phyloP scores from a whole-genome alignment of 306 rosid genomes.

The Casuarina cunninghamiana region DNA sequence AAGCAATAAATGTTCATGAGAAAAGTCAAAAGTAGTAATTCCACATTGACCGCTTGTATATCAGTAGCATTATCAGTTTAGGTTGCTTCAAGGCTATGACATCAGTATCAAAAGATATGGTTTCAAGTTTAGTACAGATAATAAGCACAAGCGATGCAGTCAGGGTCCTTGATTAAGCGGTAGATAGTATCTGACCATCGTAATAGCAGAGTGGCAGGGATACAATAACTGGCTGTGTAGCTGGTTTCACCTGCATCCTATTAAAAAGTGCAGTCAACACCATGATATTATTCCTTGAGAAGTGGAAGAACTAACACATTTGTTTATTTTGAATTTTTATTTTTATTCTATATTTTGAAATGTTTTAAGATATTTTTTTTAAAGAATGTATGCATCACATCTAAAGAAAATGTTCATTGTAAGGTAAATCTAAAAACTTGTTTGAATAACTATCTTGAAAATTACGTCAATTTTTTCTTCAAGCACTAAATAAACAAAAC shows the following conservation, averaged over 20 bases:
- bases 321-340: too few species aligned
- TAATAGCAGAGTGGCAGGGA: conserved; percentile 81
- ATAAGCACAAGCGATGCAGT: background rate
- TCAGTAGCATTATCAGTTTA: background rate
- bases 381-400: too few species aligned
- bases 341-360: too few species aligned
- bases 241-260: conserved; percentile 87
- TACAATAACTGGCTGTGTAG: conserved; percentile 66
- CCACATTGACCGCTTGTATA: background rate
- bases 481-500: too few species aligned
- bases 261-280: conserved; percentile 20
- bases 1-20: conserved; percentile 6
- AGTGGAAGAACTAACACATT: conserved; percentile 5
- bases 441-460: too few species aligned
- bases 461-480: too few species aligned
- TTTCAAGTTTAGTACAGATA: background rate
- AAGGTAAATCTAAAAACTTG: too few species aligned
- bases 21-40: too few species aligned
- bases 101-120: background rate
- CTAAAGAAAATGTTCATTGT: too few species aligned
- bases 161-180: conserved; percentile 11
- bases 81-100: background rate
- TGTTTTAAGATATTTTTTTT: too few species aligned
- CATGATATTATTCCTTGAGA: conserved; percentile 19
- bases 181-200: conserved; percentile 61